A percentile compares a stretch with the other conserved stretches of the same genome.
These are phyloP conservation scores for Fusarium zealandicum DNA, from an alignment of 2,329 filamentous ascomycete species.

Conservation along the genomic window DNA sequence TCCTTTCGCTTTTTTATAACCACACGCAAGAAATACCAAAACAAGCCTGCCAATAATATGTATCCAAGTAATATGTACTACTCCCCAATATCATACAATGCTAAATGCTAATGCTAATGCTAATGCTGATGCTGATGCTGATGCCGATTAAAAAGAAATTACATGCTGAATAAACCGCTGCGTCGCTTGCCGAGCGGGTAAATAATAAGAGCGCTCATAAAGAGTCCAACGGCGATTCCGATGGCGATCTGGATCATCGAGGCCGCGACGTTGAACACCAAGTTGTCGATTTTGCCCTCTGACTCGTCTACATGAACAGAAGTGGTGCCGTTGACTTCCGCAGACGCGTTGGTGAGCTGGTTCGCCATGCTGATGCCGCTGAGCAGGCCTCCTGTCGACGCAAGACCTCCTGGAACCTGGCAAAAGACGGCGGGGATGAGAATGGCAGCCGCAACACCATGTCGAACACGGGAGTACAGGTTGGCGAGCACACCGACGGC, in stretches of 20 bases:
- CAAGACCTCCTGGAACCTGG: conserved; percentile 57
- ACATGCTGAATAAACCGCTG: conserved; percentile 59
- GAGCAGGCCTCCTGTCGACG: conserved; percentile 55
- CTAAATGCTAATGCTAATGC: background rate
- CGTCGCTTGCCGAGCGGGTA: conserved; percentile 59
- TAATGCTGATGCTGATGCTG: background rate
- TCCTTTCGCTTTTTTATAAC: conserved; percentile 5
- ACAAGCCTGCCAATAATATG: background rate
- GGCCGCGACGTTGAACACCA: conserved; percentile 55
- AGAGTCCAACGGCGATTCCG: conserved; percentile 59
- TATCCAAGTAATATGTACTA: background rate
- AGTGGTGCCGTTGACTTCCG: conserved; percentile 46
- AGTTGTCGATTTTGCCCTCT: conserved; percentile 42
- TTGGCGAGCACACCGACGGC: conserved; percentile 80
- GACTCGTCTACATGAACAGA: conserved; percentile 31
- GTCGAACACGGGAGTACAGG: conserved; percentile 69
- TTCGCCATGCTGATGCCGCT: conserved; percentile 56
- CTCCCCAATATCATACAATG: conserved; percentile 5
- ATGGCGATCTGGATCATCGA: conserved; percentile 62
- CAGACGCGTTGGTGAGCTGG: conserved; percentile 50
- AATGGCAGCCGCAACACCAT: conserved; percentile 58
- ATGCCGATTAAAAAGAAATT: conserved; percentile 17
- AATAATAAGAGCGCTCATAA: conserved; percentile 57
- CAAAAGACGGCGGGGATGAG: conserved; percentile 58
- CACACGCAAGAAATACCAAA: background rate